Evolutionary conservation across 371 early-diverging fungal genomes (phyloP), one percentile per base, ranked within the genome.

Genomic region (Chytridium lagenaria): DNA sequence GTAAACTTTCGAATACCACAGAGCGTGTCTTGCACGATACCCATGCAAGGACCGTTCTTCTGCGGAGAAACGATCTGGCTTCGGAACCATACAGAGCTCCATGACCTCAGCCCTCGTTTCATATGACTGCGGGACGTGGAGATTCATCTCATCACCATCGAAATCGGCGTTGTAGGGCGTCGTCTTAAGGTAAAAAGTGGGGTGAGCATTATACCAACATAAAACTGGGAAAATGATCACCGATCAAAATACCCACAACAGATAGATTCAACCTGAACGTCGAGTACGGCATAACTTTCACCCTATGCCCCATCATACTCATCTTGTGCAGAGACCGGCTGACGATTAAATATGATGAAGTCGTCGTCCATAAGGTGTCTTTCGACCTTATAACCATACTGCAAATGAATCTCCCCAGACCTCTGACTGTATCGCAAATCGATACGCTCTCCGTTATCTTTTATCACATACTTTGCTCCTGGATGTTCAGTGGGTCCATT

Each of bases 71-170:
- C 91, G 78, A 99, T 97, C 85, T 99, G 98, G n/a, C 77, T 92
- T 94, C 12, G 98, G 95, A 0, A 99, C 99, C 93, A 96, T 94
- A 81, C 96, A 95, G 55, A 99, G 89, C 85, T 98, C 95, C 72
- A 88, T 88, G 49, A 99, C 86, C 85, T 99, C 99, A 19, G 99
- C 96, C 57, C 93, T 92, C 5, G 98, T 92, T 82, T 96, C 97
- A 72, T 85, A 82, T 1, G 81, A 94, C 82, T 99, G 99, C 36
- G 99, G 99, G 34, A 99, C 96, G 83, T 99, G 99, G 85, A 99
- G 83, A 84, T 99, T 99, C 99, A 99, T 99, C 85, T 99, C 99
- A 83, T 99, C 99, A 68, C 99, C 99, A 83, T 99, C 99, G 85
- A 99, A 99, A 90, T 99, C 99, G 71, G 99, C 99, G 79, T 99